phyloP scores from a whole-genome alignment of 2,329 filamentous ascomycete genomes.

The Diaporthe citrichinensis region DNA sequence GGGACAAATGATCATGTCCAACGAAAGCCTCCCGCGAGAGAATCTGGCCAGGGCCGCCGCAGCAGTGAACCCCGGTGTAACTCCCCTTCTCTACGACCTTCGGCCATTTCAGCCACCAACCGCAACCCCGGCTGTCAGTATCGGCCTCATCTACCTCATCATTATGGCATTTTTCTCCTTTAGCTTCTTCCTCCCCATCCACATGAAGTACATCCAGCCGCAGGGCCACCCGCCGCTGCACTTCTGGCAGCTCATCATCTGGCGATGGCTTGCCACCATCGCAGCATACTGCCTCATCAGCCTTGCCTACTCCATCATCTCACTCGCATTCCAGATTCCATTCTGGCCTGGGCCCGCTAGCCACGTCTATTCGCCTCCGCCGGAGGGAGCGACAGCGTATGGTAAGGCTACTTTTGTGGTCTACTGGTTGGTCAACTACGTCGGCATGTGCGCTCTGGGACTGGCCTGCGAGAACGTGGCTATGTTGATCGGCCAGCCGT shows the following conservation, averaged over 20 bases:
- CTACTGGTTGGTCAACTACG: conserved; percentile 75
- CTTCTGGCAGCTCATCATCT: conserved; percentile 70
- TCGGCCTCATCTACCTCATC: conserved; percentile 77
- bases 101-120: conserved; percentile 70
- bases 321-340: conserved; percentile 73
- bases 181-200: conserved; percentile 74
- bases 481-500: conserved; percentile 73
- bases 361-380: conserved; percentile 55
- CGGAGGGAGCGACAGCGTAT: conserved; percentile 66
- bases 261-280: conserved; percentile 70
- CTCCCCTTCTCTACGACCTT: conserved; percentile 61
- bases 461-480: conserved; percentile 76
- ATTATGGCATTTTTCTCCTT: conserved; percentile 78
- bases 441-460: conserved; percentile 74
- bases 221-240: conserved; percentile 70
- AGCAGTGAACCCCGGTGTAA: conserved; percentile 51
- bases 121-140: conserved; percentile 70
- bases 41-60: conserved; percentile 47
- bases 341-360: conserved; percentile 65
- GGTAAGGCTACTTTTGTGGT: conserved; percentile 71
- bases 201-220: conserved; percentile 69
- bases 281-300: conserved; percentile 73
- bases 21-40: conserved; percentile 52
- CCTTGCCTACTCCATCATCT: conserved; percentile 74
- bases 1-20: conserved; percentile 56